phyloP scores from a whole-genome alignment of 495 filamentous ascomycete genomes.

The Stereocaulon alpinum region DNA sequence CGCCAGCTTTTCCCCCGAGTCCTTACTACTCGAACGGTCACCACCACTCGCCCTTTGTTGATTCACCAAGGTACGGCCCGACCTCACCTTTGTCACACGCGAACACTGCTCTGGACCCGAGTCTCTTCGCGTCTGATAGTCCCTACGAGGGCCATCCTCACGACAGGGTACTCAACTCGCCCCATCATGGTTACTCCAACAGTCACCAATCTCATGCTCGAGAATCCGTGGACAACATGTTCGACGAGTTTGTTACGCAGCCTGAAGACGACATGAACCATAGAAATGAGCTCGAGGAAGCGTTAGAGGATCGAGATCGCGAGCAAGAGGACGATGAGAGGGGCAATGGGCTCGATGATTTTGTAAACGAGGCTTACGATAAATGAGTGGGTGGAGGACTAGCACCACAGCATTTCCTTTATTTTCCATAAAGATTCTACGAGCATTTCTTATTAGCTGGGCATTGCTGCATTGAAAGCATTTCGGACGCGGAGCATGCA shows the following conservation, averaged over 20 bases:
- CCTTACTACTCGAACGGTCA: constrained; percentile 19
- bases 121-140: constrained; percentile 18
- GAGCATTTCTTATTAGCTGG: constrained; percentile 5
- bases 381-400: background rate
- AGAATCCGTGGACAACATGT: constrained; percentile 21
- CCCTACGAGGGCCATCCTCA: constrained; percentile 17
- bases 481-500: background rate
- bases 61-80: constrained; percentile 19
- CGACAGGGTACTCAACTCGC: constrained; percentile 9
- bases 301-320: constrained; percentile 20
- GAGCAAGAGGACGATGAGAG: constrained; percentile 21
- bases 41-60: constrained; percentile 18
- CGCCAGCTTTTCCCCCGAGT: constrained; percentile 19
- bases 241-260: constrained; percentile 23
- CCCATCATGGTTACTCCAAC: constrained; percentile 7
- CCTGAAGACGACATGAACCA: constrained; percentile 21
- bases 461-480: constrained; percentile 11
- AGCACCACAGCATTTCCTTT: background rate
- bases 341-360: constrained; percentile 7
- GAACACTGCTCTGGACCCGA: constrained; percentile 17
- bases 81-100: constrained; percentile 18
- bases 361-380: constrained; percentile 11
- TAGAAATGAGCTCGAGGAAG: constrained; percentile 22
- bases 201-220: constrained; percentile 6
- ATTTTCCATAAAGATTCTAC: background rate